Percentiles rank a stretch among this genome's conserved stretches.
Conservation (phyloP, 2,329 filamentous ascomycete genomes). For the Sporothrix brunneoviolacea region DNA sequence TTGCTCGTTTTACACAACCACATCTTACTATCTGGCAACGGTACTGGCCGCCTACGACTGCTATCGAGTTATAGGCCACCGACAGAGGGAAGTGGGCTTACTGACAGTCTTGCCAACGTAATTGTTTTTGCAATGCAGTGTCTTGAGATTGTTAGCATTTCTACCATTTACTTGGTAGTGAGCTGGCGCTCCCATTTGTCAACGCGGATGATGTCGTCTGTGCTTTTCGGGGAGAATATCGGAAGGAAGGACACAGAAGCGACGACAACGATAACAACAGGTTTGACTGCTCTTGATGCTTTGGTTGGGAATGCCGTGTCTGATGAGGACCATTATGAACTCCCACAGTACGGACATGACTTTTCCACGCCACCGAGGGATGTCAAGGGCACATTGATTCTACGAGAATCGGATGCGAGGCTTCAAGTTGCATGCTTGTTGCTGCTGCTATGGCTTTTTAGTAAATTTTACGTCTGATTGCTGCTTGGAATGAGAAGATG, state of each 20-base stretch:
- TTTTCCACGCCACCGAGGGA: too few species aligned
- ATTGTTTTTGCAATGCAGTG: neutral
- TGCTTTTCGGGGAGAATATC: neutral
- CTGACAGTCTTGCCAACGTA: neutral
- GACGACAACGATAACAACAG: too few species aligned
- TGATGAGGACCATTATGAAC: too few species aligned
- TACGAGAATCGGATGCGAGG: neutral
- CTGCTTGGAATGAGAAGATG: neutral
- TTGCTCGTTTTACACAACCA: constrained; percentile 56
- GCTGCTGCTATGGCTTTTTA: neutral
- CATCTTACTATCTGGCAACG: constrained; percentile 54
- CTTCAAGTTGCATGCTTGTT: neutral
- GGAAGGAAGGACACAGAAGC: neutral
- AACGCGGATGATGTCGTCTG: neutral
- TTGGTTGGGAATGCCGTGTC: too few species aligned
- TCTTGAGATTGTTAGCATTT: constrained; percentile 1
- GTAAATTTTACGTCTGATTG: neutral
- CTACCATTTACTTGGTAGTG: neutral
- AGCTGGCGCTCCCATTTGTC: neutral
- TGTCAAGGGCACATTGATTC: too few species aligned
- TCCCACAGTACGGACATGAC: neutral
- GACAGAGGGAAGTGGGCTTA: neutral
- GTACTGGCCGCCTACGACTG: constrained; percentile 40
- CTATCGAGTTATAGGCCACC: neutral
- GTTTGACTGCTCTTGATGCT: too few species aligned